phyloP scores from a whole-genome alignment of 106 monocot species.

The Dendrobium officinale region DNA sequence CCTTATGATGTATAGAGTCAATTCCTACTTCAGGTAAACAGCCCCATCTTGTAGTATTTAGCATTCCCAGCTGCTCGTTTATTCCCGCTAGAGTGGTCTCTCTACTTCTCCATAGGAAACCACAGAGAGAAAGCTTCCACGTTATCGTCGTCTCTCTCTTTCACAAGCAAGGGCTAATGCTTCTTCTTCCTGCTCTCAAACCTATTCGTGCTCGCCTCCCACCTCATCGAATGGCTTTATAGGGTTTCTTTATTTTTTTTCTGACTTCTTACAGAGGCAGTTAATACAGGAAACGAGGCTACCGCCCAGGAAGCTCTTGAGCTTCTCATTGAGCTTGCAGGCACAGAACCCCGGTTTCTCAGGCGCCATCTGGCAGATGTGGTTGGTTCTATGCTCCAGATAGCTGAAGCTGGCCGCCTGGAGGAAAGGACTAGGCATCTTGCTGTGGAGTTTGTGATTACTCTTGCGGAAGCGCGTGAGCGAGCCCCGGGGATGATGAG shows the following conservation, averaged over 20 bases:
- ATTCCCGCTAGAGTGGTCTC: too few species aligned
- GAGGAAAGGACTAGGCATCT: slow-evolving; percentile 89
- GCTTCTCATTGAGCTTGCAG: slow-evolving; percentile 80
- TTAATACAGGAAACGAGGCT: slow-evolving; percentile 76
- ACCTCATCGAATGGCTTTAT: neutral
- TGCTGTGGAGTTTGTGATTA: slow-evolving; percentile 91
- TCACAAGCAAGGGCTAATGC: neutral
- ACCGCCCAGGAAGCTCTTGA: slow-evolving; percentile 83
- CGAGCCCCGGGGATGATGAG: too few species aligned
- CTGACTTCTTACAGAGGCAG: slow-evolving; percentile 43
- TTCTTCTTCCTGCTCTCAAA: neutral
- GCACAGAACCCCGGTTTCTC: slow-evolving; percentile 68
- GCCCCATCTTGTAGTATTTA: too few species aligned
- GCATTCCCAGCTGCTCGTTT: too few species aligned
- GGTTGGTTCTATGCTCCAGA: slow-evolving; percentile 76
- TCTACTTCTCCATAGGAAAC: neutral
- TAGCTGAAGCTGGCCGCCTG: slow-evolving; percentile 64
- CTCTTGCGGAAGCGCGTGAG: slow-evolving; percentile 88
- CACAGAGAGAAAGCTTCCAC: too few species aligned
- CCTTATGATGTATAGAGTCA: too few species aligned
- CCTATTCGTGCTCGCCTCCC: neutral
- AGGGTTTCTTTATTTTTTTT: neutral
- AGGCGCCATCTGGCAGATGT: slow-evolving; percentile 68
- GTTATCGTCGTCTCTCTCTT: too few species aligned
- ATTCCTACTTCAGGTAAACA: too few species aligned